Conservation (phyloP, 2,329 filamentous ascomycete genomes). For the Mariannaea sp. region DNA sequence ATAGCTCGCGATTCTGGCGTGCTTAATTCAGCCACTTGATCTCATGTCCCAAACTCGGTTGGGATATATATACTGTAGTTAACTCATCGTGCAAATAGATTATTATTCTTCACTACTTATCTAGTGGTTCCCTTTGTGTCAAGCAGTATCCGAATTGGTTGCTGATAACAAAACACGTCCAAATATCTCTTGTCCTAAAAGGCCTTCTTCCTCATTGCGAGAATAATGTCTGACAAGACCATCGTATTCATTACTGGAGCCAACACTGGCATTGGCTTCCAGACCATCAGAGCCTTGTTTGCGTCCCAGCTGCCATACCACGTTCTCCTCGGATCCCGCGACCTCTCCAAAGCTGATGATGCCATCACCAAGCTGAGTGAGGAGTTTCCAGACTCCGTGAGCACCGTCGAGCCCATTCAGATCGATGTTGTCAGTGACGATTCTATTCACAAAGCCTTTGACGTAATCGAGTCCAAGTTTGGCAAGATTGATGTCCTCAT, state of each 20-base stretch:
- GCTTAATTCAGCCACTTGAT: no score
- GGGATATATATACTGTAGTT: no score
- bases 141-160: no score
- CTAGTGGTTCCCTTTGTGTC: no score
- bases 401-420: slow-evolving; percentile 52
- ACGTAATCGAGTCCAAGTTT: slow-evolving; percentile 47
- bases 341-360: slow-evolving; percentile 53
- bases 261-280: slow-evolving; percentile 65
- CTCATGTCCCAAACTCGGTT: no score
- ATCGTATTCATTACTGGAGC: slow-evolving; percentile 64
- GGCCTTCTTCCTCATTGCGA: no score
- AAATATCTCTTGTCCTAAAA: no score
- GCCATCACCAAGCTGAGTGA: slow-evolving; percentile 49
- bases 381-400: slow-evolving; percentile 48
- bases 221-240: slow-evolving; percentile 31
- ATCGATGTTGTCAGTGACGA: slow-evolving; percentile 59
- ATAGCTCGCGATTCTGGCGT: no score
- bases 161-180: no score
- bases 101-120: no score
- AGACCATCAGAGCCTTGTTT: slow-evolving; percentile 60
- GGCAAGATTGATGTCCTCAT: slow-evolving; percentile 57
- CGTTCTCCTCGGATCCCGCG: slow-evolving; percentile 61
- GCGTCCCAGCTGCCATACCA: slow-evolving; percentile 55
- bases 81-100: no score
- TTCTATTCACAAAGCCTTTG: slow-evolving; percentile 54